Base-by-base conservation (phyloP, 1,284 basidiomycete species). In the Cutaneotrichosporon cavernicola region DNA sequence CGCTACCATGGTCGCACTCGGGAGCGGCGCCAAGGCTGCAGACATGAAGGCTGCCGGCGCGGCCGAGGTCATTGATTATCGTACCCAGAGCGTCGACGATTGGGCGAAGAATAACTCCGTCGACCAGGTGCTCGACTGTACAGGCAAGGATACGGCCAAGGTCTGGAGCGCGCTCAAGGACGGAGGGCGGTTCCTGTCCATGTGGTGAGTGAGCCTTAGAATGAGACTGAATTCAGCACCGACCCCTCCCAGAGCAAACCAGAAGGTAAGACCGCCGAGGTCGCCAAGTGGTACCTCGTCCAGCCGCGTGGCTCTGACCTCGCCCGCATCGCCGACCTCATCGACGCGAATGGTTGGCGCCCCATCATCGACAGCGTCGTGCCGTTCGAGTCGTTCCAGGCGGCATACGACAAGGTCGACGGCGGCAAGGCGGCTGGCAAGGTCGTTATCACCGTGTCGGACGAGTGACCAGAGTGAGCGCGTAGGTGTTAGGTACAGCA, bases 291-390 rank as follows among this genome's bases (percentile, higher is more conserved):
- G 66, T 67, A 55, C 66, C 66, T 67, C 32, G 66, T 67, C 53
- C 16, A 47, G 58, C 66, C 66, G 31, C 55, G 63, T 31, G 66
- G 66, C 1, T 22, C 46, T 21, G 63, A 67, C 56, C 63, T 67
- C 7, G 43, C 40, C 9, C 31, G 22, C 21, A 67, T 67, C 47
- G 60, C 36, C 2, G n/a, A n/a, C 5, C 49, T 65, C 36, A 47
- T 67, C 31, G 60, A 60, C 11, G 14, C 14, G 21, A 55, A 51
- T 13, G 51, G 30, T 3, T 67, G 55, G 58, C 51, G 52, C 21
- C 66, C 66, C 5, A 32, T 64, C 13, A 47, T 67, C 36, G 66
- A 67, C 66, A 60, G 61, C 46, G 63, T 67, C n/a, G 63, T 67
- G 22, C 49, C 53, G 4, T 64, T 57, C 18, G 61, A 51, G 9